A percentile compares a stretch with the other conserved stretches of the same genome.
Conservation (phyloP, 23 red algal genomes). For the Gracilaria domingensis region DNA sequence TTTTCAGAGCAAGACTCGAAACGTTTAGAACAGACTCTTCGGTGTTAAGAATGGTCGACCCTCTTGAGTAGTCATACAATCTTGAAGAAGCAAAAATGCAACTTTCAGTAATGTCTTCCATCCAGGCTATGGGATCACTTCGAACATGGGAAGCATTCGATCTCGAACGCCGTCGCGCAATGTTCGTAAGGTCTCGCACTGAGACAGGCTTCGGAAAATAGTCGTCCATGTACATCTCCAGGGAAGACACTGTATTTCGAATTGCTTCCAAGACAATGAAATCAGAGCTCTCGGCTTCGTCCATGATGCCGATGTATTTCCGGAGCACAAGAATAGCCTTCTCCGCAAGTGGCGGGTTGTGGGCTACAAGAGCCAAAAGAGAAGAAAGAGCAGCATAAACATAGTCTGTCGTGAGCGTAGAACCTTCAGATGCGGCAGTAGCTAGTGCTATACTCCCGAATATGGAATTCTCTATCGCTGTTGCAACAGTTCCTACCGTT, state of each 20-base stretch:
- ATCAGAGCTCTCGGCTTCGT: slow-evolving; percentile 70
- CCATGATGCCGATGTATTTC: slow-evolving; percentile 70
- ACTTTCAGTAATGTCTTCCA: slow-evolving; percentile 68
- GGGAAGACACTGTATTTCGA: slow-evolving; percentile 49
- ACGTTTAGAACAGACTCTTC: slow-evolving; percentile 65
- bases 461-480: slow-evolving; percentile 56
- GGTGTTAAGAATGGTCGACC: slow-evolving; percentile 39
- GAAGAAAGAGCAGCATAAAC: slow-evolving; percentile 49
- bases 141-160: slow-evolving; percentile 2
- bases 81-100: slow-evolving; percentile 77
- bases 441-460: slow-evolving; percentile 71
- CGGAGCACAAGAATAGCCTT: slow-evolving; percentile 49
- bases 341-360: slow-evolving; percentile 60
- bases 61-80: slow-evolving; percentile 60
- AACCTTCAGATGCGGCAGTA: slow-evolving; percentile 57
- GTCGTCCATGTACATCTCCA: slow-evolving; percentile 68
- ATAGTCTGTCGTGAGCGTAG: slow-evolving; percentile 73
- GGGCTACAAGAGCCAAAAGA: slow-evolving; percentile 58
- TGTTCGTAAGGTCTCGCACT: slow-evolving; percentile 17
- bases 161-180: background rate
- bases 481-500: slow-evolving; percentile 56
- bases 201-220: slow-evolving; percentile 63
- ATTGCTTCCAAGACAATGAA: slow-evolving; percentile 66
- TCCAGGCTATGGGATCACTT: slow-evolving; percentile 58
- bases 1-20: slow-evolving; percentile 19